A percentile compares a stretch with the other conserved stretches of the same genome.
phyloP scores from a whole-genome alignment of 768 basidiomycete species.

The Naganishia randhawae region DNA sequence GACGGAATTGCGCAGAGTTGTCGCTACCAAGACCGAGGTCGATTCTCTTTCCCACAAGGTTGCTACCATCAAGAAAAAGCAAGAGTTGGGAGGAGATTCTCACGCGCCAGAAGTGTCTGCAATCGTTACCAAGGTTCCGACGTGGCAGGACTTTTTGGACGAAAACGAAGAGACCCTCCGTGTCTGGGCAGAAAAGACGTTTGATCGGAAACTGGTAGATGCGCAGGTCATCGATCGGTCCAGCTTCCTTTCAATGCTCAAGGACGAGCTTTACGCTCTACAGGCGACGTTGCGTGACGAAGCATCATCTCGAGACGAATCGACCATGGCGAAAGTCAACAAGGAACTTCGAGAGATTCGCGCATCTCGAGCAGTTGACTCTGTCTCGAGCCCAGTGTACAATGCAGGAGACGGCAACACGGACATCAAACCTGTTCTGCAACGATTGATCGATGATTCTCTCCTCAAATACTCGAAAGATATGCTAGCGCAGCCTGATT shows the following conservation, averaged over 20 bases:
- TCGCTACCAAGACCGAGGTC: constrained; percentile 38
- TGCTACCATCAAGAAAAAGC: constrained; percentile 36
- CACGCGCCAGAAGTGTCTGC: not conserved
- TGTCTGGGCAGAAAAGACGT: constrained; percentile 45
- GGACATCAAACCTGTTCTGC: constrained; percentile 61
- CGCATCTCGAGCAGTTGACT: constrained; percentile 52
- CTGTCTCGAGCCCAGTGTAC: not conserved
- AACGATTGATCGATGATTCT: constrained; percentile 70
- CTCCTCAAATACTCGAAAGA: constrained; percentile 71
- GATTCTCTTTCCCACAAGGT: constrained; percentile 35
- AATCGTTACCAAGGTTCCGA: constrained; percentile 18
- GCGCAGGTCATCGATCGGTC: constrained; percentile 47
- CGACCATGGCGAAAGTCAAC: not conserved
- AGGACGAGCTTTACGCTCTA: constrained; percentile 46
- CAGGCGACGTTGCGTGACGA: constrained; percentile 13
- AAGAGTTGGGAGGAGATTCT: constrained; percentile 3
- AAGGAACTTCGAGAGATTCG: not conserved
- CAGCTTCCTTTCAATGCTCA: constrained; percentile 49
- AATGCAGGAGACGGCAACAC: constrained; percentile 62
- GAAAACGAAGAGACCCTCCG: constrained; percentile 47
- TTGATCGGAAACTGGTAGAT: constrained; percentile 35
- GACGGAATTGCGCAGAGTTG: constrained; percentile 51
- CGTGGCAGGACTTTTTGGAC: constrained; percentile 44
- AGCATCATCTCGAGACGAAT: not conserved
- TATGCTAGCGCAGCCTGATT: constrained; percentile 74